Evolutionary conservation across 768 basidiomycete genomes (phyloP).

Genomic region (Punctularia strigosozonata): DNA sequence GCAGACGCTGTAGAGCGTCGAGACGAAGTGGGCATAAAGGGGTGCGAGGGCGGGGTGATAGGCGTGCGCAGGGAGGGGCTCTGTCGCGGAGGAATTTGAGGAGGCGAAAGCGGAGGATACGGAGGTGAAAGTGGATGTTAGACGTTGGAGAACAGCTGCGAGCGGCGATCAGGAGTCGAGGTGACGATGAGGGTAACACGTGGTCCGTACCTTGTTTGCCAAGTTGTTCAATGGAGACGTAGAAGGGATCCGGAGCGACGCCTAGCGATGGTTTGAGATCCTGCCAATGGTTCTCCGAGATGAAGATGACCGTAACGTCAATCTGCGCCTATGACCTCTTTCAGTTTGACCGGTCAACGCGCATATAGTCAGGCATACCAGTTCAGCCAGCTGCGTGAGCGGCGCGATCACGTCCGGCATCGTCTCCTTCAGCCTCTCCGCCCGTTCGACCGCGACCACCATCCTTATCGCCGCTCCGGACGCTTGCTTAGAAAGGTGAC

Average conservation of each 20-base stretch:
- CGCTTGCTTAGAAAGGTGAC: conserved; percentile 7
- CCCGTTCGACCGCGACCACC: conserved; percentile 55
- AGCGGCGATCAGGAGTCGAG: not conserved
- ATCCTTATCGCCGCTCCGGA: conserved; percentile 22
- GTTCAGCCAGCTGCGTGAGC: conserved; percentile 55
- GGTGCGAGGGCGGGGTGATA: conserved; percentile 46
- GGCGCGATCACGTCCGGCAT: conserved; percentile 61
- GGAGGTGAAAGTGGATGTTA: conserved; percentile 27
- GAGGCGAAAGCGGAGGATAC: not conserved
- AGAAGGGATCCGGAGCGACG: conserved; percentile 63
- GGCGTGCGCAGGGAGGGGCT: conserved; percentile 11
- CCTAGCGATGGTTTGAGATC: conserved; percentile 60
- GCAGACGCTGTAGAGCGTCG: conserved; percentile 47
- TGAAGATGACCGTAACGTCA: conserved; percentile 46
- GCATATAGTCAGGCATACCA: conserved; percentile 31
- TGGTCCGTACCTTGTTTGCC: conserved; percentile 42
- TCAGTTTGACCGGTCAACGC: not conserved
- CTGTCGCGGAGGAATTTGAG: conserved; percentile 4
- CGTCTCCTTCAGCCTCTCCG: conserved; percentile 50
- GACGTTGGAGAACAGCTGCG: conserved; percentile 22
- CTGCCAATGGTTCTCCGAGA: conserved; percentile 60
- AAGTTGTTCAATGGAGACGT: conserved; percentile 40
- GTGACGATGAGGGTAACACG: not conserved
- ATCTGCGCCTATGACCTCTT: conserved; percentile 36
- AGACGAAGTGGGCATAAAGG: conserved; percentile 54